Evolutionary conservation across 176 grass and related monocot species (phyloP).

Genomic region (Bonia amplexicaulis): DNA sequence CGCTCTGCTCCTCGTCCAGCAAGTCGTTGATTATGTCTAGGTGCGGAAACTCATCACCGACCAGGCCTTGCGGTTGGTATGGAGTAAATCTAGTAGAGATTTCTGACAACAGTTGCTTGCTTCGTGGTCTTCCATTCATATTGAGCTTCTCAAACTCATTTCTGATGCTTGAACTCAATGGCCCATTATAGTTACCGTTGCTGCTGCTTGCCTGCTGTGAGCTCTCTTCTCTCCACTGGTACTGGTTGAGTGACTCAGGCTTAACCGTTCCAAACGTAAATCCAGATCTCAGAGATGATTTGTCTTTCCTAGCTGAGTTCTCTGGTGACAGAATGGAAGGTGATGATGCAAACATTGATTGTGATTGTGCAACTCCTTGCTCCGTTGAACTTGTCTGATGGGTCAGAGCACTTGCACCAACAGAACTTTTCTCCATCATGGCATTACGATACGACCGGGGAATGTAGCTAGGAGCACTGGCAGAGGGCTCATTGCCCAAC

Average conservation of each 20-base stretch:
- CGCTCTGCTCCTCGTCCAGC: slow-evolving; percentile 72
- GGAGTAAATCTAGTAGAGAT: slow-evolving; percentile 57
- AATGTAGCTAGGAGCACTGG: slow-evolving; percentile 51
- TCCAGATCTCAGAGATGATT: slow-evolving; percentile 40
- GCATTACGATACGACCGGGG: slow-evolving; percentile 84
- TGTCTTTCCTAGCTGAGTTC: slow-evolving; percentile 36
- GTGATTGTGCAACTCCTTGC: slow-evolving; percentile 33
- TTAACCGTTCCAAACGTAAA: slow-evolving; percentile 68
- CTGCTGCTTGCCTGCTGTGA: slow-evolving; percentile 40
- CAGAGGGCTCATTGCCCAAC: slow-evolving; percentile 61
- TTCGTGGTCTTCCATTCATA: slow-evolving; percentile 38
- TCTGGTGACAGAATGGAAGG: slow-evolving; percentile 37
- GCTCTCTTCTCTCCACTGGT: slow-evolving; percentile 39
- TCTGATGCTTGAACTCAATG: slow-evolving; percentile 31
- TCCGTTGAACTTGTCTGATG: slow-evolving; percentile 31
- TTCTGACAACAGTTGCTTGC: slow-evolving; percentile 41
- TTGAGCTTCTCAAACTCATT: slow-evolving; percentile 52
- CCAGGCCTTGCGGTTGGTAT: slow-evolving; percentile 52
- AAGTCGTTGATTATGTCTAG: slow-evolving; percentile 98
- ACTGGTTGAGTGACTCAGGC: slow-evolving; percentile 49
- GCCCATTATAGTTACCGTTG: slow-evolving; percentile 9
- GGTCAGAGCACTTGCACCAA: slow-evolving; percentile 21
- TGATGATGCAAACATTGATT: slow-evolving; percentile 45
- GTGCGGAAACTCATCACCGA: slow-evolving; percentile 84
- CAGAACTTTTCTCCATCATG: slow-evolving; percentile 67